These are phyloP conservation scores for Nematocida parisii DNA, from an alignment of 371 early-diverging fungal genomes.

Conservation along the genomic window DNA sequence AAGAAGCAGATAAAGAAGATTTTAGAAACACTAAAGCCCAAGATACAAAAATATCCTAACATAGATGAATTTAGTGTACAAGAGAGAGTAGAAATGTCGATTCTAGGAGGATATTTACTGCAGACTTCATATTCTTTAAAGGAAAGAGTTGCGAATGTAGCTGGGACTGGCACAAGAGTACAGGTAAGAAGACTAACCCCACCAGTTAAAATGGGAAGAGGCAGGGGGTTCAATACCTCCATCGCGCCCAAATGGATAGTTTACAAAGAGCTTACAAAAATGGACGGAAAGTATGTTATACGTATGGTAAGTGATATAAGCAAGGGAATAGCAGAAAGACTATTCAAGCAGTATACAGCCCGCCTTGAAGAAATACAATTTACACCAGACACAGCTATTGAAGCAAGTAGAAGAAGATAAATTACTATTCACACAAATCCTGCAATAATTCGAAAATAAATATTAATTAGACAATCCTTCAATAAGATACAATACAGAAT, in stretches of 20 bases:
- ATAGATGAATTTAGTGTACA: background rate
- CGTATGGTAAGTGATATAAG: slow-evolving; percentile 38
- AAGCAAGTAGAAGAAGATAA: background rate
- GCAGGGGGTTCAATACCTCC: background rate
- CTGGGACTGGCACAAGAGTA: slow-evolving; percentile 30
- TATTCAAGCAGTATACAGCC: background rate
- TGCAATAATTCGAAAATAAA: no score
- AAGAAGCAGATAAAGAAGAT: slow-evolving; percentile 39
- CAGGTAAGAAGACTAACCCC: slow-evolving; percentile 11
- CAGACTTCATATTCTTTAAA: slow-evolving; percentile 34
- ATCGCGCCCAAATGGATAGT: slow-evolving; percentile 7
- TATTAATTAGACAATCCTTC: no score
- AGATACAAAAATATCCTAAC: background rate
- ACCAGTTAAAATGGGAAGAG: background rate
- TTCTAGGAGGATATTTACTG: slow-evolving; percentile 45
- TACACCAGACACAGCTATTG: background rate
- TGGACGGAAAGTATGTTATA: slow-evolving; percentile 51
- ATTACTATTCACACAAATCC: no score
- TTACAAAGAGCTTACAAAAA: slow-evolving; percentile 53
- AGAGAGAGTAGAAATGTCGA: slow-evolving; percentile 23
- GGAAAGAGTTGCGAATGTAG: slow-evolving; percentile 10
- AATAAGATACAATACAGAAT: no score
- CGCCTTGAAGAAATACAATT: background rate
- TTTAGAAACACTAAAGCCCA: slow-evolving; percentile 3
- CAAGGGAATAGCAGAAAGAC: slow-evolving; percentile 4